A percentile compares a stretch with the other conserved stretches of the same genome.
Evolutionary conservation across 2,329 filamentous ascomycete species (phyloP).

Genomic region (Trichophyton simii): DNA sequence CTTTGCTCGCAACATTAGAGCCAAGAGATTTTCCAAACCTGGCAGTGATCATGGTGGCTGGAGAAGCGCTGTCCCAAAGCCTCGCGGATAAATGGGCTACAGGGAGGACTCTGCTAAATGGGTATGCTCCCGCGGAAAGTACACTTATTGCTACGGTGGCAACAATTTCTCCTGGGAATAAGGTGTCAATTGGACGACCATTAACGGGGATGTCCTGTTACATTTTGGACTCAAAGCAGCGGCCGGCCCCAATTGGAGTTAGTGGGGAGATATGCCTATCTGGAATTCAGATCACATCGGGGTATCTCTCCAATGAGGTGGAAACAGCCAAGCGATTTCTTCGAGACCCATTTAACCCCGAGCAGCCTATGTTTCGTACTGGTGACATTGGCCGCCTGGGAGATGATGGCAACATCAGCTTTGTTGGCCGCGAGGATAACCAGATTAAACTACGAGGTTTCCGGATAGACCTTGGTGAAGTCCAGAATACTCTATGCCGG

Average conservation of each 20-base stretch:
- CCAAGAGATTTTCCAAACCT: conserved; percentile 20
- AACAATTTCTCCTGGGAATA: neutral
- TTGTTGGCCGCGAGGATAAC: conserved; percentile 15
- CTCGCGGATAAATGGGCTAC: neutral
- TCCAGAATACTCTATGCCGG: conserved; percentile 16
- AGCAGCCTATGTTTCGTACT: conserved; percentile 13
- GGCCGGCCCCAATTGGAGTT: conserved; percentile 22
- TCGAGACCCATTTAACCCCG: conserved; percentile 18
- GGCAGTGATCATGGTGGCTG: neutral
- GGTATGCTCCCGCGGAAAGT: conserved; percentile 3
- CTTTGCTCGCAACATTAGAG: conserved; percentile 23
- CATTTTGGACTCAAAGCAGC: conserved; percentile 7
- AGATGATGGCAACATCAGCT: conserved; percentile 14
- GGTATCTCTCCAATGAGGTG: conserved; percentile 29
- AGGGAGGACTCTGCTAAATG: neutral
- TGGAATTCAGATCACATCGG: conserved; percentile 33
- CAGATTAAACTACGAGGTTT: conserved; percentile 16
- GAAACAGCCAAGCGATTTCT: conserved; percentile 23
- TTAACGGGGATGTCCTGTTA: neutral
- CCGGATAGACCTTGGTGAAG: conserved; percentile 34
- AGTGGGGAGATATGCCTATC: conserved; percentile 34
- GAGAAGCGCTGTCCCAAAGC: neutral
- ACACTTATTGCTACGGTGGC: neutral
- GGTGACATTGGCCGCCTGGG: conserved; percentile 16
- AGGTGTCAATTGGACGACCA: neutral